Evolutionary conservation across 345 rosid genomes (phyloP), one percentile per base, ranked within the genome.

Genomic region (Populus simonii): DNA sequence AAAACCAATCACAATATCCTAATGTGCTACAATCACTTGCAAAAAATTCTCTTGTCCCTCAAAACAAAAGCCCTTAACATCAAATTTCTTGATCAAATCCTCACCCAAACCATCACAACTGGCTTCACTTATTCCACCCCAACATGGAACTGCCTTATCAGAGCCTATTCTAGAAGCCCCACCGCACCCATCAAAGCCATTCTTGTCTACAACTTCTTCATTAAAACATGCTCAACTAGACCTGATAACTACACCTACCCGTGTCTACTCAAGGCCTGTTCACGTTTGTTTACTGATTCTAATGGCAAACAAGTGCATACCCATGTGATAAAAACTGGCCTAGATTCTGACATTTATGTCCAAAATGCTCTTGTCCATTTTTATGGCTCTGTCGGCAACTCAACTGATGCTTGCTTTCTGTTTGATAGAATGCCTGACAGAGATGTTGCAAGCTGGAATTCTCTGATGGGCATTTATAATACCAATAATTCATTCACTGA

Each of bases 361-460:
- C 79, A 68, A 16, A 78, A 83, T 70, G 68, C 79, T 66, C 74
- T 83, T 16, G 29, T 83, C 53, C 41, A 70, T 38, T 77, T 51
- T 17, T 74, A 83, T 27, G 80, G 76, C 0, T 12, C 55, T 22
- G 12, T 57, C 33, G 13, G 17, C 4, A 15, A 27, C 0, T 15
- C 45, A 0, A 27, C 18, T 1, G 23, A 66, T 35, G 86, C 86
- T 3, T 79, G 77, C 41, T 0, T 10, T 0, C 0, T 78, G 74
- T 80, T 73, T 65, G 80, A 79, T 25, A 65, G 55, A 73, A 83
- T 80, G 85, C 57, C 63, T 49, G 2, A 62, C 1, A 77, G 76
- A 69, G 83, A 80, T 15, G 45, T 80, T 2, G 79, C 61, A 5
- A 77, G 77, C 68, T 83, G 86, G 83, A 83, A 83, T 27, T 73